A percentile compares a stretch with the other conserved stretches of the same genome.
phyloP scores from a whole-genome alignment of 768 basidiomycete genomes.

The Guyanaporus albipodus region DNA sequence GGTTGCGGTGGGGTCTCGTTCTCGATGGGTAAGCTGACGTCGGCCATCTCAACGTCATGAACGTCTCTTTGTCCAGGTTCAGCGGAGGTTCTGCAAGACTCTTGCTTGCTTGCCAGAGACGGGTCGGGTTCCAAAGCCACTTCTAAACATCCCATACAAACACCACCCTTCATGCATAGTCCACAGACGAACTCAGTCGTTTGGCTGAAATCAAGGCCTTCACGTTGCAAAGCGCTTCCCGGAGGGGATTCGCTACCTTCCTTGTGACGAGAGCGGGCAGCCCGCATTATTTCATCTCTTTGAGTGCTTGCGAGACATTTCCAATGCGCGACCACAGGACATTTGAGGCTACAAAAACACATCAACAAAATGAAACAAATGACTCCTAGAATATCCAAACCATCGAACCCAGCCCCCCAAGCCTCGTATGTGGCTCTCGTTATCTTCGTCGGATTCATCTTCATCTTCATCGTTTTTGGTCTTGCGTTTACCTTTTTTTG shows the following conservation, averaged over 20 bases:
- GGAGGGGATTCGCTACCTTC: constrained; percentile 16
- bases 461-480: constrained; percentile 45
- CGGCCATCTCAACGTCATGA: constrained; percentile 36
- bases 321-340: constrained; percentile 77
- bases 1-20: constrained; percentile 17
- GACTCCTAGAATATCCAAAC: constrained; percentile 37
- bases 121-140: constrained; percentile 48
- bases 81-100: not conserved
- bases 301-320: constrained; percentile 61
- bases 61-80: constrained; percentile 7
- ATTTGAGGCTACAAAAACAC: constrained; percentile 54
- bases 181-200: constrained; percentile 80
- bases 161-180: constrained; percentile 66
- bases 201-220: constrained; percentile 46
- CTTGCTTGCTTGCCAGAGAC: constrained; percentile 17
- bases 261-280: constrained; percentile 51
- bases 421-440: constrained; percentile 43
- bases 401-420: constrained; percentile 86
- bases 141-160: constrained; percentile 74
- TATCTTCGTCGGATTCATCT: constrained; percentile 48
- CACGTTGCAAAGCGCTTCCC: constrained; percentile 42
- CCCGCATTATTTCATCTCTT: constrained; percentile 69
- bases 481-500: constrained; percentile 38
- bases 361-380: constrained; percentile 9
- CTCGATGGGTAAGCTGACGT: constrained; percentile 14